phyloP scores from a whole-genome alignment of 208 protist genomes.

The Trypanosoma scelopori region DNA sequence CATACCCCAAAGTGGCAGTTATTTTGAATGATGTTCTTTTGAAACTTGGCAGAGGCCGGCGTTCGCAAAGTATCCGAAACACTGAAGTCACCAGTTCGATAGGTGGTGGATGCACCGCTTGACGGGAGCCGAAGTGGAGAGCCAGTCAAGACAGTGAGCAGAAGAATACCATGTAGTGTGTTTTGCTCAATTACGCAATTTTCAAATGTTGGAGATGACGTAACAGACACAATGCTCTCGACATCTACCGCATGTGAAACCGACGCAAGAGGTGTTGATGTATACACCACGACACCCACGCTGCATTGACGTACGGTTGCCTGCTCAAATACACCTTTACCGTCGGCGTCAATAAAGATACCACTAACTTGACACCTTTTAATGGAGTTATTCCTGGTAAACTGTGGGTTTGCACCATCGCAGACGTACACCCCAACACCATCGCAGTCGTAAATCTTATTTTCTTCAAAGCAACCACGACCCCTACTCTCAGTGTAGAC shows the following conservation, averaged over 20 bases:
- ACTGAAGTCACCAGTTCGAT: constrained; percentile 6
- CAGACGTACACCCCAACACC: constrained; percentile 69
- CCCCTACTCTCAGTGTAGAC: constrained; percentile 51
- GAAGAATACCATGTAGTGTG: constrained; percentile 71
- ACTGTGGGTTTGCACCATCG: constrained; percentile 47
- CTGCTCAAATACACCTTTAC: constrained; percentile 34
- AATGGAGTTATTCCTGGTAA: constrained; percentile 53
- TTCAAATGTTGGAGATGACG: constrained; percentile 48
- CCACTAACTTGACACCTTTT: constrained; percentile 63
- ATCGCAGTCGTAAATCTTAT: constrained; percentile 64
- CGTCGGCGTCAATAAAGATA: constrained; percentile 69
- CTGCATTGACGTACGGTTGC: constrained; percentile 46
- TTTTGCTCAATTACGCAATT: constrained; percentile 77
- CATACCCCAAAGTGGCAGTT: constrained; percentile 85
- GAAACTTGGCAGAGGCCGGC: constrained; percentile 47
- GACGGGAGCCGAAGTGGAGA: constrained; percentile 36
- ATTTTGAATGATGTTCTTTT: constrained; percentile 56
- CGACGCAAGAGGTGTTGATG: constrained; percentile 46
- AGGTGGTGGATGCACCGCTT: constrained; percentile 10
- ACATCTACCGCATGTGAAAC: constrained; percentile 45
- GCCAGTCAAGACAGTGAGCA: constrained; percentile 57
- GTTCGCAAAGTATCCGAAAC: neutral
- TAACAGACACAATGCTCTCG: constrained; percentile 34
- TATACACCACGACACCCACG: constrained; percentile 64
- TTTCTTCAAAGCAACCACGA: constrained; percentile 50